Percentiles rank a stretch among this genome's conserved stretches.
phyloP scores from a whole-genome alignment of 345 rosid genomes.

The Eucalyptus fibrosa region DNA sequence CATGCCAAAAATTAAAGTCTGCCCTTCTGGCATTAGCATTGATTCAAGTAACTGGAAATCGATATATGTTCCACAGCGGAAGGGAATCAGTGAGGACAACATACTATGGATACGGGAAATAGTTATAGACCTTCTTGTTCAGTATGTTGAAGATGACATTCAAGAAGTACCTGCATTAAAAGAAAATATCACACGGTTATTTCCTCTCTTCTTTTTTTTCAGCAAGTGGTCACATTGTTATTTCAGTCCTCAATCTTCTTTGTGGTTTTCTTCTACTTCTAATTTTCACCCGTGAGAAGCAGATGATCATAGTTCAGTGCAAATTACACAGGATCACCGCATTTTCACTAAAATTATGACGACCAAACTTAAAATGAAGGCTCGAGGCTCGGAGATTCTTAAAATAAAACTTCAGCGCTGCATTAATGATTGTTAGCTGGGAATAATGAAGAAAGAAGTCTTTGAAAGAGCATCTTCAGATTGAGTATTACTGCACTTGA shows the following conservation, averaged over 20 bases:
- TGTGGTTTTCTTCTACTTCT: neutral
- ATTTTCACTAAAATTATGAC: neutral
- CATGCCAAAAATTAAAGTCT: neutral
- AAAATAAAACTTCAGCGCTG: neutral
- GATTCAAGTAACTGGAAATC: neutral
- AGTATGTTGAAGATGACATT: constrained; percentile 94
- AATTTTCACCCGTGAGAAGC: neutral
- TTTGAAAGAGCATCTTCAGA: neutral
- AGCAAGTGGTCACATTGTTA: neutral
- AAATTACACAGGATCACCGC: neutral
- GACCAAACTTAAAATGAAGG: neutral
- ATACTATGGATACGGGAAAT: constrained; percentile 96
- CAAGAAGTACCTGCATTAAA: constrained; percentile 58
- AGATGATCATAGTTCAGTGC: neutral
- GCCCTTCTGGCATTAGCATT: neutral
- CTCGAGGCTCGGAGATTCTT: neutral
- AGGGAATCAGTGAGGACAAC: neutral
- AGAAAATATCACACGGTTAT: neutral
- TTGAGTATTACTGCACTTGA: neutral
- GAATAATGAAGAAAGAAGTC: neutral
- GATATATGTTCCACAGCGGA: neutral
- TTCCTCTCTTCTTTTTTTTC: neutral
- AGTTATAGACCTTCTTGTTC: constrained; percentile 97
- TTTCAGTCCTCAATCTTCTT: neutral
- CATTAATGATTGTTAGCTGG: neutral